These are phyloP conservation scores for Xylariomycetidae sp. DNA, from an alignment of 2,329 filamentous ascomycete species.

Conservation along the genomic window DNA sequence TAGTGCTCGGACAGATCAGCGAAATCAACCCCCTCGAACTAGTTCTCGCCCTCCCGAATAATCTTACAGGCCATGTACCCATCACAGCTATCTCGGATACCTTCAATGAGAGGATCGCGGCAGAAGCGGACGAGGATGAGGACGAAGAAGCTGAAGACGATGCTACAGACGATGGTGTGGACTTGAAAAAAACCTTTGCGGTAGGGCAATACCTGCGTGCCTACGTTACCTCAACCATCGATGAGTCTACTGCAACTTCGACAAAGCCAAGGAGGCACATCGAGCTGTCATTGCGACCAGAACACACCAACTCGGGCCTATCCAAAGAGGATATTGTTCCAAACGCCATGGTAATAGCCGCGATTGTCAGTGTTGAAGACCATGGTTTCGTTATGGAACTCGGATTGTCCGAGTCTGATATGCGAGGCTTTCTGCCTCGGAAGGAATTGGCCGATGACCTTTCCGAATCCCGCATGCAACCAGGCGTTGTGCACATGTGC, in stretches of 20 bases:
- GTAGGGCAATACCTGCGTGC: constrained; percentile 86
- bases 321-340: constrained; percentile 66
- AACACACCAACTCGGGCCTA: constrained; percentile 72
- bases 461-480: constrained; percentile 65
- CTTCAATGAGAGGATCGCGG: constrained; percentile 72
- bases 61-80: constrained; percentile 82
- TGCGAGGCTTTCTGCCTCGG: constrained; percentile 80
- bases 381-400: constrained; percentile 93
- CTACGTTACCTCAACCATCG: constrained; percentile 73
- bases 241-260: constrained; percentile 47
- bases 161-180: constrained; percentile 55
- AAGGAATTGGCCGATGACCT: constrained; percentile 70
- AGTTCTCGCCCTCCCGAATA: constrained; percentile 83
- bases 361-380: constrained; percentile 88
- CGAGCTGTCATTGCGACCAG: constrained; percentile 79
- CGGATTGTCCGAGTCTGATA: constrained; percentile 61
- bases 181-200: constrained; percentile 70
- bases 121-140: constrained; percentile 55
- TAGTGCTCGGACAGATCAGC: constrained; percentile 82
- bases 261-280: constrained; percentile 74
- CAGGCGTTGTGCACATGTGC: constrained; percentile 81
- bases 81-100: constrained; percentile 86
- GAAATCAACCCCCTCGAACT: constrained; percentile 77
- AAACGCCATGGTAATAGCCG: constrained; percentile 79
- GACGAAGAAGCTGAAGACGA: constrained; percentile 47